Base-by-base conservation (phyloP, 352 stramenopile species). In the Phytophthora fragariae region DNA sequence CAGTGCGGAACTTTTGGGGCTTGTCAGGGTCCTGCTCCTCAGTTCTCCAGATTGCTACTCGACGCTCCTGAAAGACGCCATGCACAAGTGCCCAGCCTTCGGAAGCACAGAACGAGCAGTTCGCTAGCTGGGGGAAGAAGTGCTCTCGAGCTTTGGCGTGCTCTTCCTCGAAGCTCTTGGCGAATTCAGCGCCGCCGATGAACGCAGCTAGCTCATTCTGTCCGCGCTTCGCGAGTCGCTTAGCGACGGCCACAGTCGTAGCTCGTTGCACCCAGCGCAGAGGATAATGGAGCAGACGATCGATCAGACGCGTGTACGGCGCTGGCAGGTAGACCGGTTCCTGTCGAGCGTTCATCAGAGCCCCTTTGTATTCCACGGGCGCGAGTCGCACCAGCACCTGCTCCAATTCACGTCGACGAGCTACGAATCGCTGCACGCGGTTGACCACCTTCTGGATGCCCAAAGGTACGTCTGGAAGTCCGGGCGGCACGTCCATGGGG, bases 51-150 rank as follows among this genome's bases (percentile, higher is more conserved):
- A 83, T 56, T 0, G 70, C 53, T 47, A 88, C 59, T 35, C 72
- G 80, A 7, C 80, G 75, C 60, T 84, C 82, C 31, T 88, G 69
- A 37, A 93, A 95, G 5, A 95, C 84, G 10, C 87, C 87, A 47
- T 95, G 87, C 14, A 95, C 89, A 9, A 95, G n/a, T 2, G 89
- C 81, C 81, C 83, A 93, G 14, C 89, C 87, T 69, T 95, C 87
- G 0, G 83, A 92, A 10, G 78, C 71, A 49, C 85, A 93, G 59
- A 91, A 93, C 15, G 68, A 52, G 41, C 85, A 93, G 17, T 73
- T 61, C 0, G 60, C 63, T 0, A 95, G 72, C 46, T 95, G 89
- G 31, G 79, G 62, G 37, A 95, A 94, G 31, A 79, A 86, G 57
- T 84, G 63, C 41, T 85, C 71, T 0, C 73, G 60, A 21, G 83